Evolutionary conservation across 2,329 filamentous ascomycete species (phyloP), one percentile per base, ranked within the genome.

Genomic region (Tolypocladium capitatum): DNA sequence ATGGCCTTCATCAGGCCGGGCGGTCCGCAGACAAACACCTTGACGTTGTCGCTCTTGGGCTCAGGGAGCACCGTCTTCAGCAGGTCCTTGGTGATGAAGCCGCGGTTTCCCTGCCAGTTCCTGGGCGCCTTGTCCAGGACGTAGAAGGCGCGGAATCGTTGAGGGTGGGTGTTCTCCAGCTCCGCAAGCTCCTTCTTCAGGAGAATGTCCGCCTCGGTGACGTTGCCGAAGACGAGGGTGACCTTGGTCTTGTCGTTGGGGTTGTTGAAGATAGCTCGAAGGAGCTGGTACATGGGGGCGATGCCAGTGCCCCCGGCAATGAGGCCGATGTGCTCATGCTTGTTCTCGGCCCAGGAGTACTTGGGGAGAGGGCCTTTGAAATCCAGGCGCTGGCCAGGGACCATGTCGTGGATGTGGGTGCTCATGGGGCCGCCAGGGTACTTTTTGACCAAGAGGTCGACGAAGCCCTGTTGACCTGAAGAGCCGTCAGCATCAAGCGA

Each of bases 241-340:
- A 98, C 89, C 75, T 95, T 94, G 59, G 92, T 98, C 80, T 92
- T 90, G 73, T 98, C 92, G 40, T 86, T 80, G 51, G 91, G 88
- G 78, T 96, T 94, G 69, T 84, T 87, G 81, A 97, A 94, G 71
- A 98, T 95, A 62, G 83, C 78, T 53, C 87, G 87, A 55, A 81
- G 75, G 42, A 98, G 81, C 75, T 98, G 92, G 76, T 86, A 97
- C 91, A 97, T 96, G 57, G 92, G 92, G 11, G 92, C 92, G 67
- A 98, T 94, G 52, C 92, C 92, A 8, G 92, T 96, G 55, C 92
- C 92, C 59, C 92, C 92, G n/a, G 91, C 88, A 53, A 98, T 78
- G 55, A 91, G 74, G 35, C 80, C 83, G 58, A 94, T 80, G 73
- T 97, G 89, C 51, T 86, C 73, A 73, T 96, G 90, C 79, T 95